Percentiles rank a stretch among this genome's conserved stretches.
Evolutionary conservation across 2,329 filamentous ascomycete species (phyloP).

Genomic region (Ascochyta pisi): DNA sequence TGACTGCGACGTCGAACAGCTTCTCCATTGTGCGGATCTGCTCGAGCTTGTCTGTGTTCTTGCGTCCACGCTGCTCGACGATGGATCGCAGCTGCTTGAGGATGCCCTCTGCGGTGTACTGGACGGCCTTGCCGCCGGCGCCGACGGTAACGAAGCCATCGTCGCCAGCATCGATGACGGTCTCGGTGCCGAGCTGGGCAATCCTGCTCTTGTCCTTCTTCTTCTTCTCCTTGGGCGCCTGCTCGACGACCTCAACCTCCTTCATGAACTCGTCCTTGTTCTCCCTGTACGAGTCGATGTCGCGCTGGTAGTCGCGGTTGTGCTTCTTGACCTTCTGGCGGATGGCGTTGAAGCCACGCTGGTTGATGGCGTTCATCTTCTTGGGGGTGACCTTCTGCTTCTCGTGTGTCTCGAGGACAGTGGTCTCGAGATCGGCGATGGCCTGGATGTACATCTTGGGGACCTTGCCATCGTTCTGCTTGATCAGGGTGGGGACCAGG

Average conservation of each 20-base stretch:
- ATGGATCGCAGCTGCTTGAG: slow-evolving; percentile 95
- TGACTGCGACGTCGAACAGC: slow-evolving; percentile 84
- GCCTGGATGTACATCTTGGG: slow-evolving; percentile 94
- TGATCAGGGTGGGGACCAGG: slow-evolving; percentile 67
- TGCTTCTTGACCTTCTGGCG: slow-evolving; percentile 99
- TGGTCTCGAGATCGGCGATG: slow-evolving; percentile 90
- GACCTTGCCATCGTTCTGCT: slow-evolving; percentile 71
- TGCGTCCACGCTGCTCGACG: slow-evolving; percentile 95
- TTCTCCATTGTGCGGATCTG: slow-evolving; percentile 99
- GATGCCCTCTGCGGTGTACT: slow-evolving; percentile 96
- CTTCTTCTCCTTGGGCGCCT: slow-evolving; percentile 54
- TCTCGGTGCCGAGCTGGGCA: slow-evolving; percentile 59
- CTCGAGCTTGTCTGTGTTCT: slow-evolving; percentile 94
- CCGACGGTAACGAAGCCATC: slow-evolving; percentile 90
- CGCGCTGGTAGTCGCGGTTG: slow-evolving; percentile 89
- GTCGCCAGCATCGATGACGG: slow-evolving; percentile 67
- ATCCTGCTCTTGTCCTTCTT: slow-evolving; percentile 55
- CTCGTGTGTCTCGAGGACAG: slow-evolving; percentile 89
- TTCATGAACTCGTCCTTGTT: slow-evolving; percentile 90
- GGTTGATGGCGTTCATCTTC: slow-evolving; percentile 98
- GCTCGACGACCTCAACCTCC: slow-evolving; percentile 80
- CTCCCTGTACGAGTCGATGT: slow-evolving; percentile 85
- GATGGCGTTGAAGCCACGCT: slow-evolving; percentile 92
- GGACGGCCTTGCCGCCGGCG: slow-evolving; percentile 84
- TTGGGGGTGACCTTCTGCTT: slow-evolving; percentile 96